Conservation (phyloP, 2,329 filamentous ascomycete species). For the Pseudomassariella vexata region DNA sequence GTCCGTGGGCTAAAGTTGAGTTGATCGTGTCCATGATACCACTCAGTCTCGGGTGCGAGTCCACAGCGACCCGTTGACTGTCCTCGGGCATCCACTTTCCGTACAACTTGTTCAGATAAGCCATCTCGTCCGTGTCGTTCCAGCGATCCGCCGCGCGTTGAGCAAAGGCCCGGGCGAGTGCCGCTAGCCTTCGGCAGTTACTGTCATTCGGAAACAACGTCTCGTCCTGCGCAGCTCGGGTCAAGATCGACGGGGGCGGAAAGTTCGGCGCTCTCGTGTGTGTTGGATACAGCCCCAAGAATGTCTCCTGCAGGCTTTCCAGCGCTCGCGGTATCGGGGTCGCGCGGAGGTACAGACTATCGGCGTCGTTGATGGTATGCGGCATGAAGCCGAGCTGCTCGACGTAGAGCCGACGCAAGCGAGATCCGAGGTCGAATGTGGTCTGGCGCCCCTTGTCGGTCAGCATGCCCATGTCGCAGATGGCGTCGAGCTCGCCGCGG, state of each 20-base stretch:
- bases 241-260: slow-evolving; percentile 59
- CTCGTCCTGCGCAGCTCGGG: slow-evolving; percentile 61
- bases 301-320: slow-evolving; percentile 71
- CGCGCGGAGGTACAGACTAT: slow-evolving; percentile 66
- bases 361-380: slow-evolving; percentile 38
- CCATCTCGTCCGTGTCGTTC: slow-evolving; percentile 76
- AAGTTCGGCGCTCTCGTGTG: slow-evolving; percentile 39
- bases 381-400: slow-evolving; percentile 71
- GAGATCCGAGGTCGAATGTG: slow-evolving; percentile 61
- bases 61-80: slow-evolving; percentile 67
- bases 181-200: slow-evolving; percentile 67
- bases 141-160: slow-evolving; percentile 65
- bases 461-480: slow-evolving; percentile 75
- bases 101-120: slow-evolving; percentile 70
- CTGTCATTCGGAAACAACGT: slow-evolving; percentile 75
- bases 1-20: slow-evolving; percentile 77
- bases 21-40: slow-evolving; percentile 96
- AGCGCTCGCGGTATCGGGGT: slow-evolving; percentile 71
- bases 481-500: slow-evolving; percentile 63
- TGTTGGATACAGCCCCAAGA: slow-evolving; percentile 68
- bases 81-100: slow-evolving; percentile 80
- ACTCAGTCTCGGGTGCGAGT: slow-evolving; percentile 75
- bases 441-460: slow-evolving; percentile 71
- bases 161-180: slow-evolving; percentile 65
- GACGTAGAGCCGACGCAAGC: slow-evolving; percentile 67